phyloP scores from a whole-genome alignment of 2,329 filamentous ascomycete species.

The Plenodomus lindquistii region DNA sequence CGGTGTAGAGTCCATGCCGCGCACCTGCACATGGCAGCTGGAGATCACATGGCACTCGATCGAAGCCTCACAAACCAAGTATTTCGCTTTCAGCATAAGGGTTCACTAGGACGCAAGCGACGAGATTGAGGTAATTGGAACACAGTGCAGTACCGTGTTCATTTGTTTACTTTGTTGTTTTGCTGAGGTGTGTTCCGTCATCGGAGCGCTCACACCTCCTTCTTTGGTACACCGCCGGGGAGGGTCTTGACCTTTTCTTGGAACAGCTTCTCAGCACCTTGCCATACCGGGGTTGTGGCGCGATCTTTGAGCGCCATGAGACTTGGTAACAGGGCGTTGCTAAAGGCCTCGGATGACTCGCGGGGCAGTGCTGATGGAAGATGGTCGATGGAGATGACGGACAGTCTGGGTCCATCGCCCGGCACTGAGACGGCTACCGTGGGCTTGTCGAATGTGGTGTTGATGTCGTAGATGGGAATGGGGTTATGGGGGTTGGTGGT shows the following conservation, averaged over 20 bases:
- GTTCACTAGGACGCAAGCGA: no score
- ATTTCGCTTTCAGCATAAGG: no score
- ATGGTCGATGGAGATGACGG: slow-evolving; percentile 69
- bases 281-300: slow-evolving; percentile 76
- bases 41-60: no score
- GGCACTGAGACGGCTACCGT: slow-evolving; percentile 73
- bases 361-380: slow-evolving; percentile 70
- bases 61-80: no score
- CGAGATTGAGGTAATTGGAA: not conserved
- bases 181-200: not conserved
- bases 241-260: slow-evolving; percentile 76
- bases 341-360: slow-evolving; percentile 86
- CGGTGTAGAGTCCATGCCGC: no score
- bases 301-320: slow-evolving; percentile 78
- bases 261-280: slow-evolving; percentile 81
- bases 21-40: no score
- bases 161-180: not conserved
- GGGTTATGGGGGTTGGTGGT: slow-evolving; percentile 73
- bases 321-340: slow-evolving; percentile 74
- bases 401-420: slow-evolving; percentile 63
- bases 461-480: slow-evolving; percentile 80
- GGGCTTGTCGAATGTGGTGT: slow-evolving; percentile 87
- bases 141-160: not conserved
- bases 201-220: slow-evolving; percentile 24
- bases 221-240: slow-evolving; percentile 52